Evolutionary conservation across 2,329 filamentous ascomycete genomes (phyloP).

Genomic region (Scleromitrula shiraiana): DNA sequence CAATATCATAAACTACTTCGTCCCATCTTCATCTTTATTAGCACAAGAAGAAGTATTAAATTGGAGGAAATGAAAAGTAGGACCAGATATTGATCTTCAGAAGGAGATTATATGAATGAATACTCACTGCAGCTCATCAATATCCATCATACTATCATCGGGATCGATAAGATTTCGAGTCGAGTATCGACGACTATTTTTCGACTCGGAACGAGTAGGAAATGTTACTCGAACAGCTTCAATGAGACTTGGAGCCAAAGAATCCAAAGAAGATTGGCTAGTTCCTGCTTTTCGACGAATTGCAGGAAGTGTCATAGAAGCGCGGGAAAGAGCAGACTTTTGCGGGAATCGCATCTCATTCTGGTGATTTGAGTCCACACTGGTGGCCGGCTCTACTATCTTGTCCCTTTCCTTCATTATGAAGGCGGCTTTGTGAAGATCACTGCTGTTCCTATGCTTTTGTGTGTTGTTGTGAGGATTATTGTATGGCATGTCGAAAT

Average conservation of each 20-base stretch:
- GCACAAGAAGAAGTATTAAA: neutral
- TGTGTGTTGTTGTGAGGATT: neutral
- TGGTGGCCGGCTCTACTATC: neutral
- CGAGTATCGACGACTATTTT: neutral
- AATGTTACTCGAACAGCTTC: neutral
- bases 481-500: neutral
- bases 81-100: neutral
- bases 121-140: conserved; percentile 22
- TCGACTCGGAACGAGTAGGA: conserved; percentile 4
- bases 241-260: neutral
- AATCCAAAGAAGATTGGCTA: conserved; percentile 1
- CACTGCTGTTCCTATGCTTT: conserved; percentile 3
- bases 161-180: conserved; percentile 8
- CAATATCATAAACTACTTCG: conserved; percentile 17
- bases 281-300: neutral
- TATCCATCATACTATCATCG: conserved; percentile 17
- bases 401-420: neutral
- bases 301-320: neutral
- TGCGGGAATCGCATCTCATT: neutral
- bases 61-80: neutral
- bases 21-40: conserved; percentile 12
- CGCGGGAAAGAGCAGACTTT: neutral
- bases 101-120: neutral
- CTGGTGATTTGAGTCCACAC: neutral
- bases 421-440: neutral